Base-by-base conservation (phyloP, 331 rosid species). In the Pyrus hybrid region DNA sequence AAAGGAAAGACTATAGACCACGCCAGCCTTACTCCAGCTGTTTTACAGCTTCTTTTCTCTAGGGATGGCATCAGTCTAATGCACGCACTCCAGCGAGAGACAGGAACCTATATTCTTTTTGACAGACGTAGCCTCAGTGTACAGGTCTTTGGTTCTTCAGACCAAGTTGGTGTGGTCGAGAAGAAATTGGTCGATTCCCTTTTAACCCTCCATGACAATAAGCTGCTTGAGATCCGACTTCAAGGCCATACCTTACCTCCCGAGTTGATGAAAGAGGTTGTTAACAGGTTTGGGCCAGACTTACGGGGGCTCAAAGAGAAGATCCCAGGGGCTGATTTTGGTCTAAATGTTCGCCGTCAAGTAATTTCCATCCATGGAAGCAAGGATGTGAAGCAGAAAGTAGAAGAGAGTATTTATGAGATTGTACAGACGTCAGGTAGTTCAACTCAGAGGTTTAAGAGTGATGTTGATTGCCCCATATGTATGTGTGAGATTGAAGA, bases 401-500 rank as follows among this genome's bases (percentile, higher is more conserved):
- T 91, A 17, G 91, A 92, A 76, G 77, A 85, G 82, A 78, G 79
- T 62, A 83, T 89, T 63, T 66, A 79, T 54, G 95, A 88, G 84
- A 76, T 86, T 76, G 93, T 76, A 6, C 64, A 74, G 67, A 76
- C 58, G 64, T 54, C 86, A n/a, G 70, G 65, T 68, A 80, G 88
- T 79, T 79, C 71, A 71, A 78, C 78, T 41, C 80, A 78, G 77
- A 82, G 79, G 74, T 68, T 53, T 12, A 78, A 77, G 35, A 73
- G 80, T 20, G 91, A 86, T 35, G 80, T 77, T 56, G 79, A 76
- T 71, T 95, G 99, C 79, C 85, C 97, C 37, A 92, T 95, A 68
- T 95, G 99, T 83, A 80, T 95, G 84, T 95, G 99, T 67, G 96
- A 89, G 49, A 84, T 92, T 74, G 99, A 91, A 81, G 93, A 92